Base-by-base conservation (phyloP, 371 early-diverging fungal genomes). In the Mortierella sp. region DNA sequence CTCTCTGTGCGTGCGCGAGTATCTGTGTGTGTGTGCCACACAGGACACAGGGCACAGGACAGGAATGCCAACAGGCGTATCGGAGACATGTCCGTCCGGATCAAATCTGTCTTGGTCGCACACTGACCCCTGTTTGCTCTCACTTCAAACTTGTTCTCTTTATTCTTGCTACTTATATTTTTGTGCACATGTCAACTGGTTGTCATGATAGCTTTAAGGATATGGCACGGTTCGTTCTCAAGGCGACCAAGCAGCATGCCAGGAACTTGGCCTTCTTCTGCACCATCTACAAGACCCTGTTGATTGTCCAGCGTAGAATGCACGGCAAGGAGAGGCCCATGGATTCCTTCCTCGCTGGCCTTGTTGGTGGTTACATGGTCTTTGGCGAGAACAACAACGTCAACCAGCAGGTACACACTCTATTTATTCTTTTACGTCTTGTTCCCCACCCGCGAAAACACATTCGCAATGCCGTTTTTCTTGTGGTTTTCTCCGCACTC, bases 381-480 rank as follows among this genome's bases (percentile, higher is more conserved):
- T 99, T 98, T 91, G 96, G 97, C 61, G 93, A 95, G 77, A 96
- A 98, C 80, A 98, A 95, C 80, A 92, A 90, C 83, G 93, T 98
- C 85, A 99, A 99, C 87, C 94, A 97, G 80, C 98, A 97, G 93
- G 97, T 96, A 90, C n/a, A n/a, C n/a, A n/a, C n/a, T n/a, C n/a
- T n/a, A 72, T 52, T 19, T 34, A 47, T 43, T 4, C 37, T 45
- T 47, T 39, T 31, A 19, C 31, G n/a, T 24, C 29, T 24, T 52
- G 4, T 40, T 26, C 14, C 24, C 4, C 2, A 55, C 8, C 31
- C 13, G 39, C n/a, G n/a, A 37, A 14, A 16, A 48, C 31, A 11
- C 40, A 48, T 37, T 16, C 67, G 43, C 9, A 45, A 66, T 8
- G 24, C 44, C 43, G 16, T n/a, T 22, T n/a, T 68, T 66, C n/a